Evolutionary conservation across 768 basidiomycete genomes (phyloP).

Genomic region (Termitomyces sp.): DNA sequence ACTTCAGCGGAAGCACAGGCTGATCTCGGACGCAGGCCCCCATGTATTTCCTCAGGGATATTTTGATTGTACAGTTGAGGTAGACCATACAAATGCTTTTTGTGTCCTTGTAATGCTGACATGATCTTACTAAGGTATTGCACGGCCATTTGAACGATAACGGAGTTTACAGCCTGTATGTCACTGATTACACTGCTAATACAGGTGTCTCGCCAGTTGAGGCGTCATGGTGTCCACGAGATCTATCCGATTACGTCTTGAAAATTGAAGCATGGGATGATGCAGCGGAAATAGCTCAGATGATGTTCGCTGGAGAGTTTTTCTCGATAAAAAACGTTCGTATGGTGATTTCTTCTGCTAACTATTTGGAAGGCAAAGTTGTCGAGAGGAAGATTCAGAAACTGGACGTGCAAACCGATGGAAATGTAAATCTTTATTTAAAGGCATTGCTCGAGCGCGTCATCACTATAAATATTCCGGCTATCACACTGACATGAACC

Average conservation of each 20-base stretch:
- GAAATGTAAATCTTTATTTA: slow-evolving; percentile 31
- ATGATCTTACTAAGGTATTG: slow-evolving; percentile 37
- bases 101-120: neutral
- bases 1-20: slow-evolving; percentile 30
- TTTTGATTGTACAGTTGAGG: slow-evolving; percentile 63
- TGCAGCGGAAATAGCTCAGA: slow-evolving; percentile 33
- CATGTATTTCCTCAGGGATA: slow-evolving; percentile 38
- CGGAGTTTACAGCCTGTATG: slow-evolving; percentile 42
- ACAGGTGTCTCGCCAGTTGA: slow-evolving; percentile 23
- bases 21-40: slow-evolving; percentile 47
- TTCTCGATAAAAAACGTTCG: slow-evolving; percentile 51
- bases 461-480: neutral
- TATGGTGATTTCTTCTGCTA: slow-evolving; percentile 29
- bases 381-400: slow-evolving; percentile 36
- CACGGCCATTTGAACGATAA: slow-evolving; percentile 32
- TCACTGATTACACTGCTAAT: slow-evolving; percentile 62
- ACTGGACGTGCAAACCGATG: slow-evolving; percentile 32
- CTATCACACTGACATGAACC: slow-evolving; percentile 1
- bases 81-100: slow-evolving; percentile 17
- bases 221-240: slow-evolving; percentile 40
- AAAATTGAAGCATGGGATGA: slow-evolving; percentile 56
- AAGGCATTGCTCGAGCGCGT: slow-evolving; percentile 48
- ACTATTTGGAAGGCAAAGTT: slow-evolving; percentile 50
- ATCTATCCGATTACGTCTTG: slow-evolving; percentile 39
- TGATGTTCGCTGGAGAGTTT: slow-evolving; percentile 43